Evolutionary conservation across 2,329 filamentous ascomycete genomes (phyloP).

Genomic region (Dryadomyces quercus-mongolicae): DNA sequence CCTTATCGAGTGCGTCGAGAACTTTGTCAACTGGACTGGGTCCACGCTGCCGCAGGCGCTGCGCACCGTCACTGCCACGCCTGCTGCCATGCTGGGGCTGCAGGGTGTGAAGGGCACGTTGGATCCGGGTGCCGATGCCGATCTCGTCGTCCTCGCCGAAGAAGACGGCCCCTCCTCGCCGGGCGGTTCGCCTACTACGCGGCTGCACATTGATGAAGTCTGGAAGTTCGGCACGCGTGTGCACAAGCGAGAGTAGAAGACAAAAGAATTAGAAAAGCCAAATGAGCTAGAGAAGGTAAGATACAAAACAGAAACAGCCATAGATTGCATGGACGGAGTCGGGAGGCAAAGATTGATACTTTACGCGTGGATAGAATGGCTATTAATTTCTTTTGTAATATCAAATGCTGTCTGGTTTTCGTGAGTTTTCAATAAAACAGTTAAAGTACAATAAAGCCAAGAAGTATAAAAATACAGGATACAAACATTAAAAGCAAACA

Average conservation of each 20-base stretch:
- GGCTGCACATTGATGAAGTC: constrained; percentile 58
- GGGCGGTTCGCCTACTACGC: constrained; percentile 14
- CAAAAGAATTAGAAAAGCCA: neutral
- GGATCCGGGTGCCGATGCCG: constrained; percentile 51
- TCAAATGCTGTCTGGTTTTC: neutral
- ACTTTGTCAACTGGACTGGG: constrained; percentile 67
- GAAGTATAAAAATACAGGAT: neutral
- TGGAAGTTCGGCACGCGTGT: constrained; percentile 65
- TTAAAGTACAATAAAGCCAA: neutral
- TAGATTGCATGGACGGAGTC: neutral
- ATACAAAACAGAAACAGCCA: too few species aligned
- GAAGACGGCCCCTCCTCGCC: constrained; percentile 17
- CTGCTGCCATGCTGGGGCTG: constrained; percentile 64
- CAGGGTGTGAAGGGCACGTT: constrained; percentile 54
- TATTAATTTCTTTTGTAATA: neutral
- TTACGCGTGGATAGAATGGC: neutral
- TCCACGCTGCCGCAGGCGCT: constrained; percentile 56
- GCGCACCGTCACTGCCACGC: constrained; percentile 62
- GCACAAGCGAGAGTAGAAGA: constrained; percentile 5
- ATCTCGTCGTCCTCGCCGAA: constrained; percentile 57
- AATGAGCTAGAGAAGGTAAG: neutral
- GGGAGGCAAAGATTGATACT: neutral
- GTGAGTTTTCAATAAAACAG: neutral
- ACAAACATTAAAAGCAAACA: neutral
- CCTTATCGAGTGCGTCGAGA: constrained; percentile 71